phyloP scores from a whole-genome alignment of 2,329 filamentous ascomycete genomes.

The Diaporthe helianthi region DNA sequence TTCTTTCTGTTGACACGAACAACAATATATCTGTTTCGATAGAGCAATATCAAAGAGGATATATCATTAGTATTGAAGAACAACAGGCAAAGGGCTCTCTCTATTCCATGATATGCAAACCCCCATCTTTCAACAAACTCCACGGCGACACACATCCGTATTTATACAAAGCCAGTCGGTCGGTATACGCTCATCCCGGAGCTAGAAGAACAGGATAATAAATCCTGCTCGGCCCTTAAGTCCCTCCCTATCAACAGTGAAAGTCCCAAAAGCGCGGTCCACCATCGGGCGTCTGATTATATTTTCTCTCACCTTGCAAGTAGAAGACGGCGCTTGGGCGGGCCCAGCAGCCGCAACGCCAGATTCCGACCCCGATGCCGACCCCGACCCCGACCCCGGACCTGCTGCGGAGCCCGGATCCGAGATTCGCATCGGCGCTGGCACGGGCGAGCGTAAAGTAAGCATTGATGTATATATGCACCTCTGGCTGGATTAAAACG shows the following conservation, averaged over 20 bases:
- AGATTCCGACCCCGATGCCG: neutral
- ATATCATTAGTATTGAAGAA: neutral
- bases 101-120: neutral
- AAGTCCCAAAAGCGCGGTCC: neutral
- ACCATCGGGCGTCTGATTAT: too few species aligned
- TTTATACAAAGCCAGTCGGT: neutral
- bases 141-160: neutral
- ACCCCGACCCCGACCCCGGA: constrained; percentile 6
- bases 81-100: neutral
- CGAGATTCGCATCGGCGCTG: neutral
- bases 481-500: neutral
- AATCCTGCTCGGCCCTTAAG: constrained; percentile 3
- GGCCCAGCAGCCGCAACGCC: neutral
- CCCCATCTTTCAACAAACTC: too few species aligned
- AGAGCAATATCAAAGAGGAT: neutral
- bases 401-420: too few species aligned
- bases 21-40: fast-evolving
- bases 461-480: too few species aligned
- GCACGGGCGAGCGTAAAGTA: neutral
- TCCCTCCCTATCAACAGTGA: too few species aligned
- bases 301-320: too few species aligned
- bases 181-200: neutral
- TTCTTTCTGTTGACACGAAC: too few species aligned
- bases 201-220: neutral
- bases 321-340: too few species aligned